phyloP scores from a whole-genome alignment of 805 yeast genomes.

The Saccharomycodes ludwigii region DNA sequence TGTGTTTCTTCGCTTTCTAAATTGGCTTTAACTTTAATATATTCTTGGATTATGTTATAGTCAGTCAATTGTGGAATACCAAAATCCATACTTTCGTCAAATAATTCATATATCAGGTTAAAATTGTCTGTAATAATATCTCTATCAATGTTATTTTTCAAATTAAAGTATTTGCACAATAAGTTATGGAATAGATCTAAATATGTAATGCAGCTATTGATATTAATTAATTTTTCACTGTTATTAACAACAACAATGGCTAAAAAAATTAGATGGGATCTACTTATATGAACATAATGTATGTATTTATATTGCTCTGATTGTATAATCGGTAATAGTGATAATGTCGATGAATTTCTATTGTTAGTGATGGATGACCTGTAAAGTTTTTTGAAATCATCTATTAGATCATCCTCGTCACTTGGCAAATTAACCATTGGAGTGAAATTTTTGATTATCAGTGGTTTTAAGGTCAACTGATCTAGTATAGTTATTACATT shows the following conservation, averaged over 20 bases:
- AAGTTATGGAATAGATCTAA: constrained; percentile 17
- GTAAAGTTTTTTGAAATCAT: too few relatives aligned
- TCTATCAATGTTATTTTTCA: constrained; percentile 30
- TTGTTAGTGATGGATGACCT: too few relatives aligned
- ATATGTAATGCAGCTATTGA: constrained; percentile 15
- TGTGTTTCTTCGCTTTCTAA: constrained; percentile 22
- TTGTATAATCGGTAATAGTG: not conserved
- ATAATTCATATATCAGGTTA: constrained; percentile 62
- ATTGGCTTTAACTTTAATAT: constrained; percentile 47
- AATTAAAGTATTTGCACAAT: constrained; percentile 16
- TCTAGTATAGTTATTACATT: too few relatives aligned
- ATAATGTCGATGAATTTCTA: too few relatives aligned
- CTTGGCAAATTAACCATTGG: constrained; percentile 16
- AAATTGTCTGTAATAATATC: constrained; percentile 62
- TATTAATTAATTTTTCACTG: too few relatives aligned
- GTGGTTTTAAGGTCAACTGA: constrained; percentile 16
- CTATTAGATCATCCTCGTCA: too few relatives aligned
- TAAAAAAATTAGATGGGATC: constrained; percentile 17
- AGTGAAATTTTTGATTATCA: constrained; percentile 17
- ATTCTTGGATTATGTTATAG: constrained; percentile 63
- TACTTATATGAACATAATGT: constrained; percentile 14
- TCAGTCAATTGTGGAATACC: constrained; percentile 84
- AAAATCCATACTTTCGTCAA: constrained; percentile 83
- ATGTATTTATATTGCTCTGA: not conserved
- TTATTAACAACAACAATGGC: not conserved